Conservation (phyloP, 1,139 yeast species). For the Blastobotrys capitulatus region DNA sequence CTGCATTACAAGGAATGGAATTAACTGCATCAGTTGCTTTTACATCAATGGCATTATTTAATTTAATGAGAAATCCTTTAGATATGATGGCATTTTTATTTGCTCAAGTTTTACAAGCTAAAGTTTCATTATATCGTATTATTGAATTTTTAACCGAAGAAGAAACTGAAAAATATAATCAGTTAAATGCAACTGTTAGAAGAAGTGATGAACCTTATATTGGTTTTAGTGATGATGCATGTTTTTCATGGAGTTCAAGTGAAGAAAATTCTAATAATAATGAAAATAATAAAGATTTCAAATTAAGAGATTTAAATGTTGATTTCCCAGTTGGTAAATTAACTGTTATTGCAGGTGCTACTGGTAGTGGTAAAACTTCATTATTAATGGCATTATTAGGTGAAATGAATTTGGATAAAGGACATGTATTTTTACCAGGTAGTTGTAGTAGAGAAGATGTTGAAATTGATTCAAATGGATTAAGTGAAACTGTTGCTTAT, state of each 20-base stretch:
- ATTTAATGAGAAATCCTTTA: constrained; percentile 75
- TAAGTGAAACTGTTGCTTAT: constrained; percentile 87
- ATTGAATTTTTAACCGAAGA: constrained; percentile 70
- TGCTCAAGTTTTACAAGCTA: constrained; percentile 74
- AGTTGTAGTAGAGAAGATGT: constrained; percentile 62
- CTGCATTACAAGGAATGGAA: constrained; percentile 58
- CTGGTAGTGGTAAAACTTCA: constrained; percentile 96
- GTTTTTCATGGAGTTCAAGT: constrained; percentile 61
- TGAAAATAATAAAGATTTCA: constrained; percentile 40
- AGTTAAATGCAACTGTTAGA: constrained; percentile 45
- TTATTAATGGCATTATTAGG: constrained; percentile 84
- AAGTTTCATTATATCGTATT: constrained; percentile 84
- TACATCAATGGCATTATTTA: constrained; percentile 80
- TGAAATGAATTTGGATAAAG: constrained; percentile 75
- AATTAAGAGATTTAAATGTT: constrained; percentile 64
- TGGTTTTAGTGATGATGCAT: constrained; percentile 73
- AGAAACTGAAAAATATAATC: constrained; percentile 80
- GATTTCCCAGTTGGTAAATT: constrained; percentile 67
- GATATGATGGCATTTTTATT: constrained; percentile 88
- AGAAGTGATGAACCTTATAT: constrained; percentile 58
- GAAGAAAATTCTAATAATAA: background rate
- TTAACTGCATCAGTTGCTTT: constrained; percentile 90
- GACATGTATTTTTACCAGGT: constrained; percentile 78
- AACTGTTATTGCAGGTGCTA: constrained; percentile 85
- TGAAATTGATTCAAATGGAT: constrained; percentile 63